Conservation (phyloP, 495 filamentous ascomycete species). For the Cairneyella variabilis region DNA sequence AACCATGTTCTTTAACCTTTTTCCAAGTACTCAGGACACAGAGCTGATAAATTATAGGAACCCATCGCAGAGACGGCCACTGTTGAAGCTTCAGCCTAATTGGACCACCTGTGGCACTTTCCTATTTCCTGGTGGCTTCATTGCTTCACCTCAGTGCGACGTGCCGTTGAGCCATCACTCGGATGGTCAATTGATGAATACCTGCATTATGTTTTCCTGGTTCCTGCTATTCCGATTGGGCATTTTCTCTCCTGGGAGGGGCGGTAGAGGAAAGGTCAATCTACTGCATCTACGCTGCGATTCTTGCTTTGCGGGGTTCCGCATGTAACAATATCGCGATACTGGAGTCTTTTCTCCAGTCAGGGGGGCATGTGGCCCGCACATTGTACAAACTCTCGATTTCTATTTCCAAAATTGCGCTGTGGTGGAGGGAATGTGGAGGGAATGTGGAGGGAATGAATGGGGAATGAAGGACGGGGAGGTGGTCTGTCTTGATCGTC, state of each 20-base stretch:
- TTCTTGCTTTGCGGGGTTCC: conserved; percentile 19
- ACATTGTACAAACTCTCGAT: conserved; percentile 24
- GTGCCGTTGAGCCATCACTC: conserved; percentile 6
- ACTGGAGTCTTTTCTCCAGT: conserved; percentile 11
- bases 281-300: conserved; percentile 15
- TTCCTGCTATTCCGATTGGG: conserved; percentile 4
- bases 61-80: conserved; percentile 11
- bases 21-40: background rate
- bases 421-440: background rate
- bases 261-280: conserved; percentile 2
- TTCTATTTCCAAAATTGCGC: conserved; percentile 23
- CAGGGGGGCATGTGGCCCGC: conserved; percentile 3
- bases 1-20: too few relatives aligned
- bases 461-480: conserved; percentile 2
- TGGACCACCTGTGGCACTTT: background rate
- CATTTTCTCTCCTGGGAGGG: background rate
- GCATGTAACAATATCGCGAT: conserved; percentile 27
- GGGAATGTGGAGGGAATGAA: background rate
- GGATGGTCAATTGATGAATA: conserved; percentile 17
- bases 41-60: conserved; percentile 4
- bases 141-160: background rate
- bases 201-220: conserved; percentile 16
- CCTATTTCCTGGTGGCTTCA: background rate
- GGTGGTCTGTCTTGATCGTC: conserved; percentile 10
- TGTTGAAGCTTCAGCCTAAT: conserved; percentile 25